A percentile compares a stretch with the other conserved stretches of the same genome.
Evolutionary conservation across 441 rosid species (phyloP).

Genomic region (Euphorbia neoarborescens): DNA sequence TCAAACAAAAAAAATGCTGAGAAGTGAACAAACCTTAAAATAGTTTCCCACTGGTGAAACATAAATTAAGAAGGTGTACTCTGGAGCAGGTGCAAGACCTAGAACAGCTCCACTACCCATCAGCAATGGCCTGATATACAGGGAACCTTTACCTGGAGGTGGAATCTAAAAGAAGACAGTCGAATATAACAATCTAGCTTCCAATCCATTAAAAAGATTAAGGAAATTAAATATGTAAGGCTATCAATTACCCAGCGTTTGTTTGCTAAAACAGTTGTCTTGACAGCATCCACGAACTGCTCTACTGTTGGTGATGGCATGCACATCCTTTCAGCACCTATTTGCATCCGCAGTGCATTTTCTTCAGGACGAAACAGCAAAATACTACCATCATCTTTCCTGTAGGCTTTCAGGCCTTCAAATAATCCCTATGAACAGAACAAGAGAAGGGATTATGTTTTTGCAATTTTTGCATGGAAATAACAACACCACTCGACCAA

Average conservation of each 20-base stretch:
- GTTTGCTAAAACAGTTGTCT: slow-evolving; percentile 39
- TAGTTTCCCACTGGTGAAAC: slow-evolving; percentile 50
- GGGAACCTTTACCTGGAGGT: slow-evolving; percentile 45
- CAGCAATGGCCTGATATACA: slow-evolving; percentile 44
- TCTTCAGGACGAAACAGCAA: slow-evolving; percentile 46
- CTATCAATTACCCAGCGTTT: slow-evolving; percentile 35
- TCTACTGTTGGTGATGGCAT: slow-evolving; percentile 47
- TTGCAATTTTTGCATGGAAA: not conserved
- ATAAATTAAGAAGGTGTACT: slow-evolving; percentile 44
- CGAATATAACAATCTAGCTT: slow-evolving; percentile 13
- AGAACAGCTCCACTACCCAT: slow-evolving; percentile 55
- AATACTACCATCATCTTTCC: slow-evolving; percentile 33
- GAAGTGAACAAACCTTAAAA: slow-evolving; percentile 31
- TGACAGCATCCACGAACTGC: slow-evolving; percentile 47
- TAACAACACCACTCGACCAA: not conserved
- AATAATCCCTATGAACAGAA: slow-evolving; percentile 36
- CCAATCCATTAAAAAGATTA: not conserved
- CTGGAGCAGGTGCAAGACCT: slow-evolving; percentile 47
- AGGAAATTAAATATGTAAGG: not conserved
- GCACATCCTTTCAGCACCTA: slow-evolving; percentile 49
- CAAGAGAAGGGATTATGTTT: not conserved
- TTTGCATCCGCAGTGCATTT: slow-evolving; percentile 36
- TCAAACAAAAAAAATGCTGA: not conserved
- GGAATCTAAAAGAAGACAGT: slow-evolving; percentile 36
- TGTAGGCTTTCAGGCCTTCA: slow-evolving; percentile 49